Base-by-base conservation (phyloP, 441 rosid genomes). In the Mallotus repandus region DNA sequence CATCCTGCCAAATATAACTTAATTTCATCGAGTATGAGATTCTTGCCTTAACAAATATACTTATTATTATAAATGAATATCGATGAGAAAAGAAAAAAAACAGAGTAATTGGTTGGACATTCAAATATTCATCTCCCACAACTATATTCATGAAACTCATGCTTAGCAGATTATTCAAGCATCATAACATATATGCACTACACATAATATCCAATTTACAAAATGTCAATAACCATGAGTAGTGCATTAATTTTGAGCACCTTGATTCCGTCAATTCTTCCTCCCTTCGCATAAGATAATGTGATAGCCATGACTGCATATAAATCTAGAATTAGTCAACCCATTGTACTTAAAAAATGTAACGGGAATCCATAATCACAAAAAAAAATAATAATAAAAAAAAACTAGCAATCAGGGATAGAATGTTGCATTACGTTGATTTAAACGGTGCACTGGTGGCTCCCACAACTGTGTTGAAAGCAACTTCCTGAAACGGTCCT, bases 371-470 rank as follows among this genome's bases (percentile, higher is more conserved):
- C 4, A 49, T 9, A 12, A 53, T 49, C 38, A 11, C 43, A 60
- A 38, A 60, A 29, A 29, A 29, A 29, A 25, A 25, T 0, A 25
- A 25, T 0, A 25, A 25, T 0, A 25, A 1, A 29, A 29, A 29
- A 19, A n/a, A 46, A 18, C 15, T 25, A 59, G 15, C 6, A 12
- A 72, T 35, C 48, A 72, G 21, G 53, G 22, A 16, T 43, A 52
- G n/a, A 67, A 56, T 41, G 41, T 58, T 13, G 49, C 55, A 60
- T 63, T 91, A 92, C 98, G 98, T 93, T 18, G 99, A 95, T 83
- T 95, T 95, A 84, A 95, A 93, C 29, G 99, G 96, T 55, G 97
- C 91, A 81, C 97, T 91, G 58, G 99, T 90, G 74, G 92, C 90
- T 82, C 98, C 98, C 81, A 93, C 74, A 2, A 76, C 82, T 16